These are phyloP conservation scores for Penicillium brevicompactum DNA, from an alignment of 2,329 filamentous ascomycete genomes.

Conservation along the genomic window DNA sequence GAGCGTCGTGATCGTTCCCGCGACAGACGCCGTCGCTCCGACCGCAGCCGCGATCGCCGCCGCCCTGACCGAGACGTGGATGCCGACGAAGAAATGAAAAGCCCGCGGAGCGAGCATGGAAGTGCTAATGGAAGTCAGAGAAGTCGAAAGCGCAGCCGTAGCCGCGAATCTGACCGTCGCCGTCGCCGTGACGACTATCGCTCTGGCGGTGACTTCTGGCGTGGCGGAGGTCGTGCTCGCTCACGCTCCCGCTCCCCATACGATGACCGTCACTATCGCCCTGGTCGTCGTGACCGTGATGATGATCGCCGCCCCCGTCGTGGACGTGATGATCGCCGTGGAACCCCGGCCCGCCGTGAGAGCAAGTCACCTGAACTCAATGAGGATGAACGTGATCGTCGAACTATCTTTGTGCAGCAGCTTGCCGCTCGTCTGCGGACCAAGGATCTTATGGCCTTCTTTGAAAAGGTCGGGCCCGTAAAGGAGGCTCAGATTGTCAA, in stretches of 20 bases:
- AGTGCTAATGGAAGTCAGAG: conserved; percentile 70
- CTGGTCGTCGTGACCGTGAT: conserved; percentile 51
- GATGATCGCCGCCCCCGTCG: conserved; percentile 55
- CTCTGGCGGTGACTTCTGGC: conserved; percentile 70
- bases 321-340: conserved; percentile 49
- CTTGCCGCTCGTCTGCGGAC: conserved; percentile 90
- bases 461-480: conserved; percentile 90
- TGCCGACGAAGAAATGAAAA: conserved; percentile 62
- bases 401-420: conserved; percentile 98
- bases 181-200: conserved; percentile 63
- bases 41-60: conserved; percentile 58
- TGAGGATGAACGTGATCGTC: conserved; percentile 93
- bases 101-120: conserved; percentile 73
- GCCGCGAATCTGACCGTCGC: conserved; percentile 74
- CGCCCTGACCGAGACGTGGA: conserved; percentile 55
- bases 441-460: conserved; percentile 90
- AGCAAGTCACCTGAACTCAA: conserved; percentile 68
- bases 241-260: conserved; percentile 73
- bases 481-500: conserved; percentile 99
- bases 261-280: conserved; percentile 60
- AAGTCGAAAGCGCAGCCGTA: conserved; percentile 79
- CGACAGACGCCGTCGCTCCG: conserved; percentile 59
- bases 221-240: conserved; percentile 64
- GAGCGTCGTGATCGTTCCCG: conserved; percentile 60
- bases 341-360: conserved; percentile 45